These are phyloP conservation scores for Ambrosia hybrid DNA, from an alignment of 140 eudicot species.

Conservation along the genomic window DNA sequence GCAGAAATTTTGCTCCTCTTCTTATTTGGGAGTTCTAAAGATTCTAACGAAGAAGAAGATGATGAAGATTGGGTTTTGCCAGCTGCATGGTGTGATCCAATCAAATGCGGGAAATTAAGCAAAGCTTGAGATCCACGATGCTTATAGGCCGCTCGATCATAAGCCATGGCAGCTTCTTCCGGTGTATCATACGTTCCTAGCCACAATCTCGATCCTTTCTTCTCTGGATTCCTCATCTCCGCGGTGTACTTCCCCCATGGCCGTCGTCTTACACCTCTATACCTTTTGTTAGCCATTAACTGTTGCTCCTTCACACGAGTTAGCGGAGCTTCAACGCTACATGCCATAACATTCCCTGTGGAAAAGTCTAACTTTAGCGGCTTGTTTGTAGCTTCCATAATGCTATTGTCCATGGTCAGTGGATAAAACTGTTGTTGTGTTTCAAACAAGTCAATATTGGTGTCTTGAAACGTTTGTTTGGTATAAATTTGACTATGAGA, in stretches of 20 bases:
- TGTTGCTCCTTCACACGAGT: neutral
- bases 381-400: neutral
- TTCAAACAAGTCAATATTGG: neutral
- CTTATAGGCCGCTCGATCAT: constrained; percentile 64
- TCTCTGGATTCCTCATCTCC: constrained; percentile 73
- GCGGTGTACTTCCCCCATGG: constrained; percentile 82
- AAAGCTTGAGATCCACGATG: constrained; percentile 68
- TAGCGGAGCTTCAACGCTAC: neutral
- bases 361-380: constrained; percentile 20
- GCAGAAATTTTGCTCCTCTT: neutral
- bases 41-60: neutral
- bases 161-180: constrained; percentile 75
- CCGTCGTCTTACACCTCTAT: constrained; percentile 61
- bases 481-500: too few relatives aligned
- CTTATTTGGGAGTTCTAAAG: neutral
- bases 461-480: neutral
- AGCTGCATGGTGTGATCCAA: neutral
- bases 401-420: neutral
- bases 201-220: constrained; percentile 71
- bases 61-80: neutral
- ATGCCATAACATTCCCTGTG: constrained; percentile 2
- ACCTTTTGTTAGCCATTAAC: constrained; percentile 34
- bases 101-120: constrained; percentile 59
- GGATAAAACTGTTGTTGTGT: constrained; percentile 8
- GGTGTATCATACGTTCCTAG: constrained; percentile 76